These are phyloP conservation scores for Potentilla sterilis DNA, from an alignment of 306 rosid species.

Conservation along the genomic window DNA sequence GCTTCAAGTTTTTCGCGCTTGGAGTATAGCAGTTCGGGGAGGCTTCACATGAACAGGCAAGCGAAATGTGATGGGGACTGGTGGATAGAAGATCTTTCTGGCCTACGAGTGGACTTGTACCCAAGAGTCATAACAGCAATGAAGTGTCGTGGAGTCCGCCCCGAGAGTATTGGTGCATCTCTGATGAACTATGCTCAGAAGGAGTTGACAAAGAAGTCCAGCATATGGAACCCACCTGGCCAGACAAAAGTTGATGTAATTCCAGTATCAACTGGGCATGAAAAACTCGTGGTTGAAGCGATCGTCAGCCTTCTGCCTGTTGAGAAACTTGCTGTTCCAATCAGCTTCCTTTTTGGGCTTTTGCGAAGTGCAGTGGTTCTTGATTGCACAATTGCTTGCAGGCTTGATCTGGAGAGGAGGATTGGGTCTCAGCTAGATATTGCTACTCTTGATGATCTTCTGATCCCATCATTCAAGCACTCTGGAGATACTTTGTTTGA, in stretches of 20 bases:
- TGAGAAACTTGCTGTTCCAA: constrained; percentile 84
- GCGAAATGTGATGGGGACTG: constrained; percentile 88
- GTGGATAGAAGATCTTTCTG: constrained; percentile 99
- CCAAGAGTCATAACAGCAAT: constrained; percentile 87
- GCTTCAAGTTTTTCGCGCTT: constrained; percentile 96
- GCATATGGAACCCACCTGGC: constrained; percentile 74
- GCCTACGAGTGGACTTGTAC: constrained; percentile 75
- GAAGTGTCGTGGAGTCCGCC: constrained; percentile 95
- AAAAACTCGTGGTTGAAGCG: constrained; percentile 79
- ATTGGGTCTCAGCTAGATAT: constrained; percentile 90
- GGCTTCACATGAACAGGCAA: constrained; percentile 89
- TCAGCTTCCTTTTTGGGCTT: constrained; percentile 86
- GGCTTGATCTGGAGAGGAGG: constrained; percentile 91
- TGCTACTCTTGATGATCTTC: constrained; percentile 89
- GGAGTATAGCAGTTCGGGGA: constrained; percentile 97
- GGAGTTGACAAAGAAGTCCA: constrained; percentile 79
- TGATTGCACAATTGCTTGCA: constrained; percentile 66
- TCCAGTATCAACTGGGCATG: constrained; percentile 61
- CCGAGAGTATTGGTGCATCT: constrained; percentile 89
- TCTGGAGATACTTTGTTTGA: constrained; percentile 90
- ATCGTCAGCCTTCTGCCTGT: constrained; percentile 84
- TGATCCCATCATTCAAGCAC: constrained; percentile 89
- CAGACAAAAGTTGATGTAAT: constrained; percentile 59
- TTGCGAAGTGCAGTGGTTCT: constrained; percentile 88
- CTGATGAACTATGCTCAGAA: constrained; percentile 85